Base-by-base conservation (phyloP, 192 early-diverging fungal genomes). In the Backusella liffmaniae region DNA sequence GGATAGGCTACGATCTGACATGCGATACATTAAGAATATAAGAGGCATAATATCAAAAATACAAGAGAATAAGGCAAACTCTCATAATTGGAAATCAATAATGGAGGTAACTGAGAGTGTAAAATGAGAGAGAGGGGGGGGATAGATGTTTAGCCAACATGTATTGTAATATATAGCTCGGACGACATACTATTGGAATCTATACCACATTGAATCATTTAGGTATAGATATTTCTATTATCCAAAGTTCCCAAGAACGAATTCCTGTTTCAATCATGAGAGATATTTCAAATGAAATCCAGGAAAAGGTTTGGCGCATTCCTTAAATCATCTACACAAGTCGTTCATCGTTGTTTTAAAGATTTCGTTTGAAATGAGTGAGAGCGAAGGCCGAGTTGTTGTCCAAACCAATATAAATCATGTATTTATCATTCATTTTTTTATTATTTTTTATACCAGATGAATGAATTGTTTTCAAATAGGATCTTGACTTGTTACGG, bases 301-400 rank as follows among this genome's bases (percentile, higher is more conserved):
- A 36, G 35, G 35, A 34, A 65, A 39, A 8, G 15, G 26, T 32
- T 87, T 65, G 90, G 91, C 70, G 59, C 84, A 35, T 65, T 30
- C 10, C 0, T 59, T 15, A 65, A 65, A 13, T 5, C 15, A 1
- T 53, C 12, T 1, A 6, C n/a, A 4, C 13, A 65, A 30, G 16
- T n/a, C 42, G 16, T n/a, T 36, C 6, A 56, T 5, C 68, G 67
- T 42, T 3, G 7, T 7, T 35, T 18, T 9, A 29, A 34, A 93
- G 93, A 82, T 94, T 30, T 91, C 94, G 72, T 95, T 93, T 81
- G 88, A 92, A n/a, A 83, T 81, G n/a, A 92, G 91, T 29, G 51
- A 76, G 9, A 77, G 72, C 18, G 92, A 93, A 66, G 83, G 76
- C 12, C 80, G 90, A 3, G 73, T 92, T 26, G 83, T 91, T 1